Evolutionary conservation across 371 early-diverging fungal genomes (phyloP).

Genomic region (Pancytospora epiphaga): DNA sequence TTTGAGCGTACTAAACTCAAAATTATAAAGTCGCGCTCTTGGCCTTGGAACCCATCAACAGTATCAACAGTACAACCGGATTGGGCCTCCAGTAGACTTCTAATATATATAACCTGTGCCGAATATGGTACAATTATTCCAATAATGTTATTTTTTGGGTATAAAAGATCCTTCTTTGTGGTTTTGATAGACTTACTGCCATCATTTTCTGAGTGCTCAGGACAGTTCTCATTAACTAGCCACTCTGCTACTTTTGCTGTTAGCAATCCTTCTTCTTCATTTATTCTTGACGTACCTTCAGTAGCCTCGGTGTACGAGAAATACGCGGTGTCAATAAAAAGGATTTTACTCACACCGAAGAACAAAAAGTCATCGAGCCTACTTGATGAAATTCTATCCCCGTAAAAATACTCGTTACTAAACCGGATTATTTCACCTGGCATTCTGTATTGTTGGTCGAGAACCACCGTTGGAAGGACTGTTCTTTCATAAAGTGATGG

Average conservation of each 20-base stretch:
- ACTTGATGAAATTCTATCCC: constrained; percentile 11
- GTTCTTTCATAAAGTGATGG: constrained; percentile 19
- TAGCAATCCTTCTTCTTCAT: constrained; percentile 23
- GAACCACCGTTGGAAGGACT: constrained; percentile 26
- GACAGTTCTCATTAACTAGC: not conserved
- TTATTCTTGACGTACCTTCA: constrained; percentile 4
- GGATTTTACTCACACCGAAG: not conserved
- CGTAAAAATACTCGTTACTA: constrained; percentile 48
- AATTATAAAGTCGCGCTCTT: constrained; percentile 96
- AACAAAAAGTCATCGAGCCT: not conserved
- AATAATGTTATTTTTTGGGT: no score
- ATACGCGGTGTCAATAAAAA: constrained; percentile 29
- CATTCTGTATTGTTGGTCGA: constrained; percentile 59
- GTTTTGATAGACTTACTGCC: not conserved
- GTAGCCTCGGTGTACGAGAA: constrained; percentile 14
- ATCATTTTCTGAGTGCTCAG: not conserved
- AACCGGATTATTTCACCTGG: constrained; percentile 29
- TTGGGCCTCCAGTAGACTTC: constrained; percentile 32
- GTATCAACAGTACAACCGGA: constrained; percentile 63
- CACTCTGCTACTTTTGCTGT: constrained; percentile 13
- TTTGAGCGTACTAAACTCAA: constrained; percentile 88
- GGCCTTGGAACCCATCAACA: constrained; percentile 98
- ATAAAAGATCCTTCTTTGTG: not conserved
- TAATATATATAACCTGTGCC: constrained; percentile 34
- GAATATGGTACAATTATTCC: constrained; percentile 57